Evolutionary conservation across 2,329 filamentous ascomycete genomes (phyloP), one percentile per base, ranked within the genome.

Genomic region (Pseudogymnoascus pannorum): DNA sequence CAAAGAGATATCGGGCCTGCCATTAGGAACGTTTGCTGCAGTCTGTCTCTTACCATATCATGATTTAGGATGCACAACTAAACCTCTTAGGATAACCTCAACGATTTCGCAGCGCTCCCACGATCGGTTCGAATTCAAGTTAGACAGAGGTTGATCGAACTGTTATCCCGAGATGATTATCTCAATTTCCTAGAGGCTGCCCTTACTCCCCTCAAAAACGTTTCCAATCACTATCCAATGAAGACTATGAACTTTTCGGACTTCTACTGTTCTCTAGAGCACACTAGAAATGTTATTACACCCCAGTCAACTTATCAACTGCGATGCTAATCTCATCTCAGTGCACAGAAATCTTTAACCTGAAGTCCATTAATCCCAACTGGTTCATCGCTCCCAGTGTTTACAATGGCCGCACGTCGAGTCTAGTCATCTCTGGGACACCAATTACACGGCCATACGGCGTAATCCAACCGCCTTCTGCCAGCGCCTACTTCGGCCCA

Each of bases 191-290:
- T 40, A 12, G 16, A 44, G 14, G 35, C 44, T 14, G 57, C 31
- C 51, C 33, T 64, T 18, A 22, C 60, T 33, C 62, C 29, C 11
- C 29, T 62, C 38, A 77, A 77, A 12, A 74, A 85, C 22, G 79
- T 84, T 58, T 77, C 75, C 62, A 82, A 79, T 67, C 85, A 88
- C 64, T 67, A 88, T 1, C 86, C 86, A 4, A 81, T 88, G 78
- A 77, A 80, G 62, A 87, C 88, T 68, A 83, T 84, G 44, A 85
- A 88, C 69, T 88, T 87, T 70, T 84, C 85, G 16, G 86, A 88
- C 70, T 88, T 88, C 75, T 88, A 86, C 69, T 61, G 42, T 48
- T 61, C 59, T 22, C 35, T 61, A 26, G 59, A 63, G 33, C 61
- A 63, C 36, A 58, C 38, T 35, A 51, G 51, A 18, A 62, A 62